Evolutionary conservation across 1,139 yeast genomes (phyloP).

Genomic region (Zygoascus sp.): DNA sequence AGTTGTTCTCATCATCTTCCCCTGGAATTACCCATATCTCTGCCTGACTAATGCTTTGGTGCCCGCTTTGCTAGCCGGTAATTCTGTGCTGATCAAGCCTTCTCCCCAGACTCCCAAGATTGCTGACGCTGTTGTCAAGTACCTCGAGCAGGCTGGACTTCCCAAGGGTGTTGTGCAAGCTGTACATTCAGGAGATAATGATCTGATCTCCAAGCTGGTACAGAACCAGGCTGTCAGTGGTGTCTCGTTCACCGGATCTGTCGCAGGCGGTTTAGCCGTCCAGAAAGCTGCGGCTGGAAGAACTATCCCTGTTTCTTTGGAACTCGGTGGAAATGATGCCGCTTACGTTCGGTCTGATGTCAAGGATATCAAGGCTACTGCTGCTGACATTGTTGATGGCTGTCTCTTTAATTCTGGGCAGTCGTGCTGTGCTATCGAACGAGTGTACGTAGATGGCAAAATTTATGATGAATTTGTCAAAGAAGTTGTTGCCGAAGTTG

Average conservation of each 20-base stretch:
- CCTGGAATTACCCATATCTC: conserved; percentile 83
- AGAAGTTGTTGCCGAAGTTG: conserved; percentile 61
- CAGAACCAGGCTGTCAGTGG: conserved; percentile 55
- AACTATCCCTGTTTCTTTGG: conserved; percentile 76
- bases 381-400: conserved; percentile 81
- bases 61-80: conserved; percentile 80
- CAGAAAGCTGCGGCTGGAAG: conserved; percentile 67
- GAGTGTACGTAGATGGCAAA: conserved; percentile 68
- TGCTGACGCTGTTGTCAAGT: conserved; percentile 59
- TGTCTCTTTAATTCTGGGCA: conserved; percentile 84
- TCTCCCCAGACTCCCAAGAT: conserved; percentile 82
- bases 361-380: conserved; percentile 49
- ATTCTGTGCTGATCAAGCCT: conserved; percentile 73
- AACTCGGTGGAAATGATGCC: conserved; percentile 88
- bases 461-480: conserved; percentile 64
- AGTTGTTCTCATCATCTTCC: conserved; percentile 78
- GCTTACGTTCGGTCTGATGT: conserved; percentile 72
- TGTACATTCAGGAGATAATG: conserved; percentile 53
- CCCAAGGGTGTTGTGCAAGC: conserved; percentile 79
- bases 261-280: conserved; percentile 72
- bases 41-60: conserved; percentile 80
- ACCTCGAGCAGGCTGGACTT: conserved; percentile 66
- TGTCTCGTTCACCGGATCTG: conserved; percentile 85
- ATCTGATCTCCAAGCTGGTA: conserved; percentile 60
- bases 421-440: conserved; percentile 84